Evolutionary conservation across 176 grass and related monocot species (phyloP).

Genomic region (Tillandsia leiboldiana): DNA sequence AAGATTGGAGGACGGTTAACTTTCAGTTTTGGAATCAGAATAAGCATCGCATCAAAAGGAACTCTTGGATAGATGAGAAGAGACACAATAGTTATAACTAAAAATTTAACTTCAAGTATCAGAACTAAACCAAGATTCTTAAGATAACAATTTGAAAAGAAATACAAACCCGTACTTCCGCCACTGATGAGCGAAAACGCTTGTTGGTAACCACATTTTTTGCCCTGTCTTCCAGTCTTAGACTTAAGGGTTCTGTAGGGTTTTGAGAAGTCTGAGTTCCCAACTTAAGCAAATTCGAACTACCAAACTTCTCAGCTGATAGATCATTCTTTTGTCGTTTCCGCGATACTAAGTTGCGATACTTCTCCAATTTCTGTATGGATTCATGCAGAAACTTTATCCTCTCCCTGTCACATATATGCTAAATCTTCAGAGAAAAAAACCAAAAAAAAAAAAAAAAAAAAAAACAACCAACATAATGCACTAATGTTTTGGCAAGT

Average conservation of each 20-base stretch:
- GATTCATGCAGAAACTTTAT: constrained; percentile 45
- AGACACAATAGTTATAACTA: neutral
- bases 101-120: neutral
- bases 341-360: constrained; percentile 47
- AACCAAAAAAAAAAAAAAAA: neutral
- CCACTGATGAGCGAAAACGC: constrained; percentile 55
- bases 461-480: constrained; percentile 5
- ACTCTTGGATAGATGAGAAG: constrained; percentile 1
- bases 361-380: constrained; percentile 49
- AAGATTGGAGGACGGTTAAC: neutral
- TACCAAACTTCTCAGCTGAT: constrained; percentile 27
- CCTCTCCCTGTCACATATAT: constrained; percentile 46
- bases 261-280: constrained; percentile 38
- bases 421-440: neutral
- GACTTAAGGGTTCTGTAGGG: constrained; percentile 26
- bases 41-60: constrained; percentile 7
- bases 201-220: constrained; percentile 49
- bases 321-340: constrained; percentile 50
- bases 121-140: neutral
- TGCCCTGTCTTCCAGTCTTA: constrained; percentile 47
- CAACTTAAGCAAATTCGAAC: constrained; percentile 25
- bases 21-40: neutral
- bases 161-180: constrained; percentile 57
- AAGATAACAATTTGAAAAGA: constrained; percentile 12
- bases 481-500: neutral